Base-by-base conservation (phyloP, 768 basidiomycete species). In the Tulasnella sp. region DNA sequence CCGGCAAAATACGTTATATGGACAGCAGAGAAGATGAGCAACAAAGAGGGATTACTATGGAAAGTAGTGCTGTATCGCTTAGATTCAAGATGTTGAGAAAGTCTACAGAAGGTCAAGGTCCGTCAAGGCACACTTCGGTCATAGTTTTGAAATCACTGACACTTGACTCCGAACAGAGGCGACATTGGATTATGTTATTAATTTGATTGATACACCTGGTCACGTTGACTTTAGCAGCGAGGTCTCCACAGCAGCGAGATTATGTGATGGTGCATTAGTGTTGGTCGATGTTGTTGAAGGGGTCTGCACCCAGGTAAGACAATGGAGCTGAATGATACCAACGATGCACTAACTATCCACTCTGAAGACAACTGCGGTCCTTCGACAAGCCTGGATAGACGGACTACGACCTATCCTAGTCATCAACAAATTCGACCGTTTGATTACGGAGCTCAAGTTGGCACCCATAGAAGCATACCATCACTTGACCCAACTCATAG, bases 191-290 rank as follows among this genome's bases (percentile, higher is more conserved):
- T 95, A 85, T 67, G 72, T 83, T 40, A 76, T 96, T 48, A 96
- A 95, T 63, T 82, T 98, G 74, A 93, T 99, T 56, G 95, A 99
- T 65, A 98, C 95, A 0, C 95, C 95, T 13, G 95, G 95, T 3
- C 95, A 99, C 67, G 93, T 99, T 20, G 95, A 98, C 65, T 99
- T 99, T 59, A 92, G 91, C 0, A 90, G 83, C 49, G 95, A 98
- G 63, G 95, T 99, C 0, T 96, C 91, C 1, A 86, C 89, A 1
- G 91, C 93, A 19, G 87, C 91, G 10, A 72, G 92, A 43, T 63
- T 99, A 22, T 95, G 91, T 58, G 95, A 98, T 65, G 95, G 95
- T 12, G 90, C 93, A 1, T 73, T 99, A 5, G 85, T 99, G 34
- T 69, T 99, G 4, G 90, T 99, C 1, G 95, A 99, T 63, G 90